Evolutionary conservation across 768 basidiomycete species (phyloP), one percentile per base, ranked within the genome.

Genomic region (Piloderma croceum): DNA sequence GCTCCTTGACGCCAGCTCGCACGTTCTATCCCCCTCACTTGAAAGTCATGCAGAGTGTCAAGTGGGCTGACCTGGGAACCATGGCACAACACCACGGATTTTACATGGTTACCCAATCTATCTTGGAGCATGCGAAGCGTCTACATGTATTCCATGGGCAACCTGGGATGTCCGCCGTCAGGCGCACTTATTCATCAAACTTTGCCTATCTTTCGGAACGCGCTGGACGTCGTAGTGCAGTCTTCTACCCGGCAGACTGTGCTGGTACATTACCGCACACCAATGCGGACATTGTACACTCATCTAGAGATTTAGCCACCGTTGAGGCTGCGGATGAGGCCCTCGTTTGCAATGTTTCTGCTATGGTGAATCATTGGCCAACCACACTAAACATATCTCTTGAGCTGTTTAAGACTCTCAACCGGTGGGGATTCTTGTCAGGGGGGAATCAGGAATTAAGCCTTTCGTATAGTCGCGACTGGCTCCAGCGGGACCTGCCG

Each of bases 11-110:
- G 18, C 53, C 62, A 3, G 15, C 10, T 1, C 51, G 64, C 6
- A 41, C 13, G 3, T 68, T 50, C 47, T 56, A 67, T 38, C 62
- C 67, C 0, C 1, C 7, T 17, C 47, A 59, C 15, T 39, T 51
- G 5, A 36, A 13, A 23, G 36, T 39, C 35, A 67, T 66, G 66
- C 58, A 66, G 39, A 45, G 25, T 5, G 53, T 68, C 2, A 19
- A 42, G 11, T 61, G 64, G 65, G n/a, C n/a, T n/a, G n/a, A n/a
- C n/a, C n/a, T n/a, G n/a, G n/a, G n/a, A n/a, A n/a, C 52, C 2
- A 36, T 45, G 20, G 47, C 62, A 3, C 69, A 70, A 34, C 60
- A 66, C 38, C 48, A 55, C 36, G 54, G 41, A 3, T 50, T 69
- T 34, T 47, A 53, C 22, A 4, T 41, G 11, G 41, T 47, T 13